Evolutionary conservation across 495 filamentous ascomycete genomes (phyloP).

Genomic region (Neurospora sp.): DNA sequence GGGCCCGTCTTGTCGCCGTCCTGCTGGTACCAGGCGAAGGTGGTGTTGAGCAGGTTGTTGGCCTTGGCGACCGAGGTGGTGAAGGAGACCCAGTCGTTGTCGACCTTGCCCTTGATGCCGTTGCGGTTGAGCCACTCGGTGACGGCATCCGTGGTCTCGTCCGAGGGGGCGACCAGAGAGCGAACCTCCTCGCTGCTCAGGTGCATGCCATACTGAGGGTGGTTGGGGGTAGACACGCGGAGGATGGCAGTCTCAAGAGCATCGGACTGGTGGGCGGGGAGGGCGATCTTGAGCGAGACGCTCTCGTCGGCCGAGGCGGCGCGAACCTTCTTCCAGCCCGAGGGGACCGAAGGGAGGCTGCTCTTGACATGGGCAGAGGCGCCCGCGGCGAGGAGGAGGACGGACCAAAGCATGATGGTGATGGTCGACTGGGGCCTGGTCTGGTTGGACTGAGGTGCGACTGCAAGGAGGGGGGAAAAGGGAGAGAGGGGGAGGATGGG

Average conservation of each 20-base stretch:
- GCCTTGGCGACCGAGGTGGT: slow-evolving; percentile 36
- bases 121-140: slow-evolving; percentile 40
- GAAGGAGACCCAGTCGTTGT: slow-evolving; percentile 40
- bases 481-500: background rate
- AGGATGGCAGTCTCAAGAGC: slow-evolving; percentile 44
- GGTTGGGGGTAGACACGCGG: slow-evolving; percentile 46
- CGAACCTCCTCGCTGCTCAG: slow-evolving; percentile 43
- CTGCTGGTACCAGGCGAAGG: slow-evolving; percentile 31
- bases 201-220: slow-evolving; percentile 46
- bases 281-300: slow-evolving; percentile 25
- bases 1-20: slow-evolving; percentile 25
- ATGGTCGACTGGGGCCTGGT: background rate
- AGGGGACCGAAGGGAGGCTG: slow-evolving; percentile 30
- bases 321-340: slow-evolving; percentile 34
- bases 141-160: slow-evolving; percentile 30
- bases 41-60: slow-evolving; percentile 38
- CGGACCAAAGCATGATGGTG: slow-evolving; percentile 17
- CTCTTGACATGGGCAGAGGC: slow-evolving; percentile 41
- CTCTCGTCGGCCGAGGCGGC: slow-evolving; percentile 22
- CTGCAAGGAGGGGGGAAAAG: background rate
- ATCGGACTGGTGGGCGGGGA: slow-evolving; percentile 31
- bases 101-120: slow-evolving; percentile 38
- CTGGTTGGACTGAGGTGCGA: background rate
- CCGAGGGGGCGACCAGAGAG: slow-evolving; percentile 40
- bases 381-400: slow-evolving; percentile 29